phyloP scores from a whole-genome alignment of 225 moss, liverwort and hornwort genomes.

The Physcomitrium patens region DNA sequence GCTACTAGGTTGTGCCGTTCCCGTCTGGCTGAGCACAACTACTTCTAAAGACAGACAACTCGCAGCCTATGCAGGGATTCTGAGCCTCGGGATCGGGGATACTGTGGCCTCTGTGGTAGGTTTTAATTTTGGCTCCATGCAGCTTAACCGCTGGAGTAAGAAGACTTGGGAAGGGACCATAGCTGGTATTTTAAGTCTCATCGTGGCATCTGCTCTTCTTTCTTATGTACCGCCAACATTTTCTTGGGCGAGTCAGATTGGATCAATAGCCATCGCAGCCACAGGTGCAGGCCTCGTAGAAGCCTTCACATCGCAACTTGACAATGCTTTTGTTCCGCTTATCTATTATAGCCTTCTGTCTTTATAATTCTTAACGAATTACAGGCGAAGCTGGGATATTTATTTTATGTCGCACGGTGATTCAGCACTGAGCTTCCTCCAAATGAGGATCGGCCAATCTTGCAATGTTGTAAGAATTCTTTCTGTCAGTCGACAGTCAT shows the following conservation, averaged over 20 bases:
- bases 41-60: slow-evolving; percentile 54
- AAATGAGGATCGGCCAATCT: slow-evolving; percentile 22
- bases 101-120: slow-evolving; percentile 93
- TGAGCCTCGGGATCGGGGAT: slow-evolving; percentile 91
- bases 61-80: slow-evolving; percentile 86
- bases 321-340: slow-evolving; percentile 93
- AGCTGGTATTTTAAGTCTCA: slow-evolving; percentile 63
- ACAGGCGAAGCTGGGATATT: neutral
- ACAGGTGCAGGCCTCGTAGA: slow-evolving; percentile 71
- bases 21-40: slow-evolving; percentile 87
- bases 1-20: slow-evolving; percentile 91
- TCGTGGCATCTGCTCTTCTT: slow-evolving; percentile 54
- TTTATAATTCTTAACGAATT: slow-evolving; percentile 43
- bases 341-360: slow-evolving; percentile 72
- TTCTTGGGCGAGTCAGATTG: slow-evolving; percentile 38
- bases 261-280: slow-evolving; percentile 59
- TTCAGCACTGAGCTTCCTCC: slow-evolving; percentile 58
- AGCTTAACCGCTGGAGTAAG: slow-evolving; percentile 68
- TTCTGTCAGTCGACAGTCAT: slow-evolving; percentile 1
- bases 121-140: slow-evolving; percentile 76
- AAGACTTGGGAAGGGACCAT: slow-evolving; percentile 93
- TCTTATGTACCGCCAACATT: slow-evolving; percentile 37
- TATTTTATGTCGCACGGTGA: slow-evolving; percentile 44
- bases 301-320: slow-evolving; percentile 88
- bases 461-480: slow-evolving; percentile 4